Conservation (phyloP, 495 filamentous ascomycete species). For the Penicillium coffeae region DNA sequence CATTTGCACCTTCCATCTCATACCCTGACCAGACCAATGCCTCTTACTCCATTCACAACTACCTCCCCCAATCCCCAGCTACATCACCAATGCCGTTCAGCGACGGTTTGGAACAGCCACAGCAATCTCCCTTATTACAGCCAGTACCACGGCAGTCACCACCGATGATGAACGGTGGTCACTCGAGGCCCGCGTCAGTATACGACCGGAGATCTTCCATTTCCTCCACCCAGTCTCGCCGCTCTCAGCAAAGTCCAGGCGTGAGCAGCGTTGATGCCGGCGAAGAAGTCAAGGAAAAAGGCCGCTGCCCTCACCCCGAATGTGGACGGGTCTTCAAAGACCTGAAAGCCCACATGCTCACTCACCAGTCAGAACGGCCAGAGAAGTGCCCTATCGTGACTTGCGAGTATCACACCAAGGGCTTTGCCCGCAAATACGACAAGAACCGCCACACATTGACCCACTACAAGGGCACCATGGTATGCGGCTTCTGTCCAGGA, state of each 20-base stretch:
- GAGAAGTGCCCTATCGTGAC: conserved; percentile 95
- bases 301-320: conserved; percentile 76
- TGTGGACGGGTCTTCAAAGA: conserved; percentile 93
- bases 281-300: conserved; percentile 62
- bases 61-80: conserved; percentile 32
- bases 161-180: conserved; percentile 28
- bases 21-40: conserved; percentile 30
- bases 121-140: conserved; percentile 24
- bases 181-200: conserved; percentile 35
- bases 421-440: conserved; percentile 96
- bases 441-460: conserved; percentile 98
- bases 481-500: conserved; percentile 95
- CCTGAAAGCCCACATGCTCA: conserved; percentile 92
- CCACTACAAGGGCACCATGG: conserved; percentile 99
- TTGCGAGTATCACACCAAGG: conserved; percentile 93
- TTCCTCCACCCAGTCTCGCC: conserved; percentile 53
- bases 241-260: conserved; percentile 51
- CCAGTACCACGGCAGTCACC: conserved; percentile 33
- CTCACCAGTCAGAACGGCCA: conserved; percentile 87
- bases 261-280: conserved; percentile 52
- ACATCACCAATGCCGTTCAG: conserved; percentile 31
- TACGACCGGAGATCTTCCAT: conserved; percentile 51
- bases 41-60: conserved; percentile 21
- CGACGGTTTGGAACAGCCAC: conserved; percentile 21
- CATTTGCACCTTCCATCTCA: conserved; percentile 31